Conservation (phyloP, 306 rosid species). For the Datisca glomerata region DNA sequence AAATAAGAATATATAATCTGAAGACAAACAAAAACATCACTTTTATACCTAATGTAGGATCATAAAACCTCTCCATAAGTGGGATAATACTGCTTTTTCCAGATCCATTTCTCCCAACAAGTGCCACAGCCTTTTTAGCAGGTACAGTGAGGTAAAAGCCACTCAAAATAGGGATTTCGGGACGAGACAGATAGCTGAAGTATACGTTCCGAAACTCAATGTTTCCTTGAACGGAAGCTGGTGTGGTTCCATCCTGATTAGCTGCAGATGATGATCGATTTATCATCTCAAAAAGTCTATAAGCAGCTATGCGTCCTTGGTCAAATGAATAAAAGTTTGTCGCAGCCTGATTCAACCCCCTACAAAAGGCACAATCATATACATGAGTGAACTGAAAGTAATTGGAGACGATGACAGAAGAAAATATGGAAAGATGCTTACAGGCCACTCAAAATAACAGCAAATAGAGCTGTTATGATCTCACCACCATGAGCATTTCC, state of each 20-base stretch:
- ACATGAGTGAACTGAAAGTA: slow-evolving; percentile 13
- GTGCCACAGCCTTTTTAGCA: slow-evolving; percentile 98
- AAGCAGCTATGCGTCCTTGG: slow-evolving; percentile 99
- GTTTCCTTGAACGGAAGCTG: slow-evolving; percentile 72
- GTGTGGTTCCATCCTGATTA: slow-evolving; percentile 74
- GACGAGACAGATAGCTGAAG: slow-evolving; percentile 98
- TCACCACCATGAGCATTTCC: slow-evolving; percentile 84
- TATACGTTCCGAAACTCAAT: slow-evolving; percentile 96
- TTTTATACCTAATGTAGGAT: slow-evolving; percentile 82
- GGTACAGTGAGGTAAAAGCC: slow-evolving; percentile 97
- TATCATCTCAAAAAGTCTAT: slow-evolving; percentile 97
- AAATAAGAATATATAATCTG: not conserved
- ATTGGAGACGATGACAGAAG: not conserved
- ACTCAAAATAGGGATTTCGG: slow-evolving; percentile 98
- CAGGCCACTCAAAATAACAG: slow-evolving; percentile 98
- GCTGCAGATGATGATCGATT: slow-evolving; percentile 82
- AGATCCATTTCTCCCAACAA: slow-evolving; percentile 97
- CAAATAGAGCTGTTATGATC: slow-evolving; percentile 85
- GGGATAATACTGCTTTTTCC: slow-evolving; percentile 99
- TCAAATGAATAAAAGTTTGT: slow-evolving; percentile 99
- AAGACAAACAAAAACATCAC: slow-evolving; percentile 1
- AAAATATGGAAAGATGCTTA: slow-evolving; percentile 29
- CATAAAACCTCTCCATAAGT: slow-evolving; percentile 98
- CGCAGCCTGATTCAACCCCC: slow-evolving; percentile 98
- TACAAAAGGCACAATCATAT: slow-evolving; percentile 13